Evolutionary conservation across 208 protist genomes (phyloP).

Genomic region (Naegleria gruberi): DNA sequence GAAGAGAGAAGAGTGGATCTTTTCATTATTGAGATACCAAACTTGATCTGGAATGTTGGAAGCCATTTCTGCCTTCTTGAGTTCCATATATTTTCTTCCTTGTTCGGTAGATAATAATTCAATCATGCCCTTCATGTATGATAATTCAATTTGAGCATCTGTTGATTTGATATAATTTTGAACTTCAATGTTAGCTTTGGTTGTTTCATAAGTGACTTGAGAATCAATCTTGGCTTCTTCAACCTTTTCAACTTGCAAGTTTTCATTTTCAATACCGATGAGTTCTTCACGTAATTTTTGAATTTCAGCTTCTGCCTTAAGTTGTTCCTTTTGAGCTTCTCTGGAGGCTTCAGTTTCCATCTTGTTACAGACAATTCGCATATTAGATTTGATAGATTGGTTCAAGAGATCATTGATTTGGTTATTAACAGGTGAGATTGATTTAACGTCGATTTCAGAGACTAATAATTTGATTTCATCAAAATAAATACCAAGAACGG

Average conservation of each 20-base stretch:
- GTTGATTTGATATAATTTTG: neutral
- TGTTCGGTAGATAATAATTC: neutral
- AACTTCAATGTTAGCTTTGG: neutral
- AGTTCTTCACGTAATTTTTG: neutral
- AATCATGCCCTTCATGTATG: neutral
- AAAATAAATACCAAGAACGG: conserved; percentile 61
- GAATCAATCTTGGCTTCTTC: neutral
- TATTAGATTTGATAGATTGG: conserved; percentile 92
- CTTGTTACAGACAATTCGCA: conserved; percentile 94
- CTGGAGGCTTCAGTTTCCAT: conserved; percentile 83
- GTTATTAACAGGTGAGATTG: conserved; percentile 78
- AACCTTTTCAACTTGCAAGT: neutral
- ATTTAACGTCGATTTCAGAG: conserved; percentile 87
- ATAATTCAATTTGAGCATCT: neutral
- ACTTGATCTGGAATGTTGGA: neutral
- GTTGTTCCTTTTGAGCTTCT: conserved; percentile 76
- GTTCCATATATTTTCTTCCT: neutral
- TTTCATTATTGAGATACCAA: neutral
- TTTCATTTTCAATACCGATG: conserved; percentile 2
- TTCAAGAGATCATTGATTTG: conserved; percentile 83
- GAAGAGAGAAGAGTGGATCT: neutral
- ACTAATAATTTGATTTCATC: conserved; percentile 78
- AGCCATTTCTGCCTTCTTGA: neutral
- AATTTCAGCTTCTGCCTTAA: conserved; percentile 74
- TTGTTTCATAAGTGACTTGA: neutral